These are phyloP conservation scores for Xylaria polymorpha DNA, from an alignment of 2,329 filamentous ascomycete genomes.

Conservation along the genomic window DNA sequence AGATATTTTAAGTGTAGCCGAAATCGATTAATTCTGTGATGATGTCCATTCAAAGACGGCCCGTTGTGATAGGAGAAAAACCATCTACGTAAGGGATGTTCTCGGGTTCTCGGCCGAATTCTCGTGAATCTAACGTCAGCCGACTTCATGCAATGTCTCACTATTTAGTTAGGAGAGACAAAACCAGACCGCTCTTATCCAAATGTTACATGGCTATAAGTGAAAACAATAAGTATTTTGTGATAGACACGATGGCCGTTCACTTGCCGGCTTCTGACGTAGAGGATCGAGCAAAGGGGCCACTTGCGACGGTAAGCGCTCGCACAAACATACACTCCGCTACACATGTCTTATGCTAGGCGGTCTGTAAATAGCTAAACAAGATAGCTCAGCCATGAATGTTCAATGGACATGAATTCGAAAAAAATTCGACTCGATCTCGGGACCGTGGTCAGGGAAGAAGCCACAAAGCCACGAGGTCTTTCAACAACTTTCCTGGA, in stretches of 20 bases:
- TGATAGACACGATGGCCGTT: neutral
- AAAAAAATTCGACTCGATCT: neutral
- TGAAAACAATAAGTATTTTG: conserved; percentile 2
- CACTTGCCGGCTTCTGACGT: neutral
- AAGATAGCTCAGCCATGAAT: neutral
- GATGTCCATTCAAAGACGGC: neutral
- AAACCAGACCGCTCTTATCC: neutral
- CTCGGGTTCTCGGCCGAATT: conserved; percentile 19
- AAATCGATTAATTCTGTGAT: neutral
- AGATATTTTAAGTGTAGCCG: conserved; percentile 1
- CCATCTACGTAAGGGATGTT: neutral
- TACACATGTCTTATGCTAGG: conserved; percentile 8
- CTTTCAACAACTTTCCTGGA: too few species aligned
- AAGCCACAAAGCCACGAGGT: neutral
- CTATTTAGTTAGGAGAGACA: neutral
- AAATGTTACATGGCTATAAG: conserved; percentile 14
- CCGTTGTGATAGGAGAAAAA: conserved; percentile 3
- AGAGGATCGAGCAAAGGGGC: neutral
- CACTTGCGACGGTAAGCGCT: conserved; percentile 7
- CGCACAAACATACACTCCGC: neutral
- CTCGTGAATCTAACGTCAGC: conserved; percentile 24
- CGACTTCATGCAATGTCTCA: conserved; percentile 30
- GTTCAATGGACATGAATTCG: neutral
- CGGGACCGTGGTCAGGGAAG: neutral
- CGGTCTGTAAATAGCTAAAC: neutral